Percentiles rank a stretch among this genome's conserved stretches.
phyloP scores from a whole-genome alignment of 371 early-diverging fungal genomes.

The Umbelopsis sp. region DNA sequence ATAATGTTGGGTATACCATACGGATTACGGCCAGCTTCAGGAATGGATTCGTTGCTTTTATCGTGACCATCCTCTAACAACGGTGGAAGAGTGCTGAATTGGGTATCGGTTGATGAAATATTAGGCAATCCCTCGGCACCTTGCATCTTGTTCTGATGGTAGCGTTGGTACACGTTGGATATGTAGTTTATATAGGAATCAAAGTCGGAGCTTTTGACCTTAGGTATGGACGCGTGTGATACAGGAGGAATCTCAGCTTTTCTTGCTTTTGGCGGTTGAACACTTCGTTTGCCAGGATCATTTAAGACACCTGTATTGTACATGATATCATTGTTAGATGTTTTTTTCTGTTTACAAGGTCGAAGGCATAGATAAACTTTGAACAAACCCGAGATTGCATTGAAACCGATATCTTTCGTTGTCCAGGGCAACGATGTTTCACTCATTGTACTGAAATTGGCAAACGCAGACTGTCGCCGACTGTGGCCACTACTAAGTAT shows the following conservation, averaged over 20 bases:
- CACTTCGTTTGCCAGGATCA: constrained; percentile 58
- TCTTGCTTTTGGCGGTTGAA: constrained; percentile 47
- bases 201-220: constrained; percentile 66
- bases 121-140: constrained; percentile 28
- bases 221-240: constrained; percentile 64
- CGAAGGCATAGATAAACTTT: neutral
- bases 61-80: constrained; percentile 18
- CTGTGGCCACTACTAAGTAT: constrained; percentile 16
- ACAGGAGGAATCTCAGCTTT: constrained; percentile 73
- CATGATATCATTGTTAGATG: neutral
- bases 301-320: constrained; percentile 55
- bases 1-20: constrained; percentile 63
- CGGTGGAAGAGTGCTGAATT: constrained; percentile 28
- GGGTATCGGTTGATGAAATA: constrained; percentile 29
- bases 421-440: constrained; percentile 70
- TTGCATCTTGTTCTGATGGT: constrained; percentile 52
- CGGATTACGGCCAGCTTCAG: constrained; percentile 57
- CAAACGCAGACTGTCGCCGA: constrained; percentile 58
- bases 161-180: constrained; percentile 63
- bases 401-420: constrained; percentile 66
- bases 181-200: constrained; percentile 67
- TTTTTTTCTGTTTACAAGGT: neutral
- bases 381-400: constrained; percentile 52
- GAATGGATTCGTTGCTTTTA: constrained; percentile 26
- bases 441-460: constrained; percentile 63